Evolutionary conservation across 2,329 filamentous ascomycete species (phyloP), one percentile per base, ranked within the genome.

Genomic region (Monosporascus cannonballus): DNA sequence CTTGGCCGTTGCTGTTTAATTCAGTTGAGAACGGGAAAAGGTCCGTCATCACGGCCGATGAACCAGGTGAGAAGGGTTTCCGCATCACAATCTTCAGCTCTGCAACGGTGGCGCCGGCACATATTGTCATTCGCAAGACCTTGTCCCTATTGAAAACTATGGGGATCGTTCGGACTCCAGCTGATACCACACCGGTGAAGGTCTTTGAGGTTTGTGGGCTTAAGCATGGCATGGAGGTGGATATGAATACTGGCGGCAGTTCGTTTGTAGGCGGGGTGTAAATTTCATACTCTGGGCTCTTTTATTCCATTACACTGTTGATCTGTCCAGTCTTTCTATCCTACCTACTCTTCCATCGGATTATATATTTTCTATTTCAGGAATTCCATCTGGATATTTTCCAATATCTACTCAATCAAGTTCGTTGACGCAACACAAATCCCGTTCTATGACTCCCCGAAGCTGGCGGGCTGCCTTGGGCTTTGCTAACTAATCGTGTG

Each of bases 81-180:
- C 73, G 74, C 54, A 72, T 85, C 52, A 77, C 83, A 47, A 85
- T 85, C 52, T 81, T 79, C 60, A 79, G 80, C 4, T 75, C 74
- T 48, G 67, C 74, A 7, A 70, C 74, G 0, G 64, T 82, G 41
- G 76, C 71, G 14, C 75, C 77, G 5, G 77, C 73, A 0, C 75
- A 75, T 50, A 55, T 66, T 8, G 74, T 72, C 5, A 73, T 77
- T 17, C 65, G 64, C 38, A 69, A 70, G 22, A 71, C 66, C 3
- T 59, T 73, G 17, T 54, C 65, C 22, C 57, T 61, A 18, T 57
- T 78, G 17, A 75, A 73, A 67, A 60, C 53, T 47, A 53, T 64
- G 27, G 65, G 65, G 14, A 47, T 67, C 27, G 64, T 67, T 7
- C 63, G 64, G 5, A 66, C 65, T 1, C 65, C 65, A 2, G 51